These are phyloP conservation scores for Ceratobasidium papillatum DNA, from an alignment of 1,284 basidiomycete genomes.

Conservation along the genomic window DNA sequence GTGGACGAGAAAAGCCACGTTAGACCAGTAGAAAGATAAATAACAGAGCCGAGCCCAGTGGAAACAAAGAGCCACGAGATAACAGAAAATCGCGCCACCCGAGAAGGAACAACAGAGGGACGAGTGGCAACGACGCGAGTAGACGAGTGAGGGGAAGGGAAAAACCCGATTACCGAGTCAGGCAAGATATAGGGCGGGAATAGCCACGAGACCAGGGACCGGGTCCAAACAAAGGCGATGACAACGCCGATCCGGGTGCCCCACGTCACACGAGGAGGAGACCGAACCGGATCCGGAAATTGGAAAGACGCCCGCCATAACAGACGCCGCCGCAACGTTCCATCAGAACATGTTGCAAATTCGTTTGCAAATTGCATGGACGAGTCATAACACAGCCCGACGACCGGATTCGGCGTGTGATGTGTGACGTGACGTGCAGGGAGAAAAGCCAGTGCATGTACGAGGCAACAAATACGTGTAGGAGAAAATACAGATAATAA, in stretches of 20 bases:
- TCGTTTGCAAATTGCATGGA: slow-evolving; percentile 19
- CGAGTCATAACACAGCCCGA: slow-evolving; percentile 39
- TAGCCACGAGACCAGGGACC: slow-evolving; percentile 17
- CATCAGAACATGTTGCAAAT: slow-evolving; percentile 34
- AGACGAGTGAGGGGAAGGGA: neutral
- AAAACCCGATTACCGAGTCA: neutral
- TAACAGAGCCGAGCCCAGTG: neutral
- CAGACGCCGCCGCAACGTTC: slow-evolving; percentile 32
- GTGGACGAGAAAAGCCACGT: too few species aligned
- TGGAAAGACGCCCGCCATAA: slow-evolving; percentile 5
- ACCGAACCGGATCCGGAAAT: neutral
- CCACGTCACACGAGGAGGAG: neutral
- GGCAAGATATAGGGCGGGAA: slow-evolving; percentile 2
- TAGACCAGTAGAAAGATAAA: neutral
- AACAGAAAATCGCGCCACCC: neutral
- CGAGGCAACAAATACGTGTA: too few species aligned
- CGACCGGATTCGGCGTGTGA: too few species aligned
- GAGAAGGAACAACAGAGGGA: neutral
- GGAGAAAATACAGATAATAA: neutral
- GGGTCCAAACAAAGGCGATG: neutral
- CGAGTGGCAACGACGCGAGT: neutral
- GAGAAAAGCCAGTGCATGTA: too few species aligned
- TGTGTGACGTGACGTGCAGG: slow-evolving; percentile 1
- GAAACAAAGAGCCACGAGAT: neutral
- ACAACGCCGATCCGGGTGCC: neutral